Conservation (phyloP, 2,329 filamentous ascomycete species). For the Ophiostoma sp. region DNA sequence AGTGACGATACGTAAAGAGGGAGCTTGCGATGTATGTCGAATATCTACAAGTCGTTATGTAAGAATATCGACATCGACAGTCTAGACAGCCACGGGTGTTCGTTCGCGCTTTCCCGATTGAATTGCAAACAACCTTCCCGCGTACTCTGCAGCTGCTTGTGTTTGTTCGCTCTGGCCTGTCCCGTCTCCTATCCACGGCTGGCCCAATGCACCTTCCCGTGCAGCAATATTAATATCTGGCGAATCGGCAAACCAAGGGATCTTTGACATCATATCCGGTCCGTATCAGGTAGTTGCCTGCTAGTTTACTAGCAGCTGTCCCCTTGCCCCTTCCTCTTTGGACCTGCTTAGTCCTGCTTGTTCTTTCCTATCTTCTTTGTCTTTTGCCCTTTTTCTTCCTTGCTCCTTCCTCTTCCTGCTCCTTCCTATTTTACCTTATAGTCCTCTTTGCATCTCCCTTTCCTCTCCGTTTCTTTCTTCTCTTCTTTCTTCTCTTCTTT, state of each 20-base stretch:
- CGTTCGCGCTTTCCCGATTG: not conserved
- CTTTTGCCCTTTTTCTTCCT: not conserved
- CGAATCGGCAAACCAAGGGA: conserved; percentile 1
- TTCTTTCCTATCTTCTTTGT: conserved; percentile 1
- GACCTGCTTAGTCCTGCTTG: not conserved
- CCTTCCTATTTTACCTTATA: not conserved
- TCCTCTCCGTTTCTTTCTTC: not conserved
- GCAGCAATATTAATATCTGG: not conserved
- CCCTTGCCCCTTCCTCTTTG: not conserved
- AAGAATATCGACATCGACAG: not conserved
- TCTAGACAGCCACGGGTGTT: not conserved
- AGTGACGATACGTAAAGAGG: not conserved
- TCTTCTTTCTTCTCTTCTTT: not conserved
- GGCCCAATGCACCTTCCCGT: conserved; percentile 6
- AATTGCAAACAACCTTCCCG: not conserved
- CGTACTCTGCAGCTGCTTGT: not conserved
- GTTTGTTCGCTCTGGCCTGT: not conserved
- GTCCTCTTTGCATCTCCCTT: not conserved
- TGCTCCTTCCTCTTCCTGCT: not conserved
- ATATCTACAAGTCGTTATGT: not conserved
- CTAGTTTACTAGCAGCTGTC: not conserved
- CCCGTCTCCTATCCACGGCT: not conserved
- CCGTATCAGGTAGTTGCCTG: not conserved
- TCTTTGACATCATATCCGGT: not conserved
- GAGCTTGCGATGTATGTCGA: not conserved